A percentile compares a stretch with the other conserved stretches of the same genome.
phyloP scores from a whole-genome alignment of 768 basidiomycete genomes.

The Kwoniella newhampshirensis region DNA sequence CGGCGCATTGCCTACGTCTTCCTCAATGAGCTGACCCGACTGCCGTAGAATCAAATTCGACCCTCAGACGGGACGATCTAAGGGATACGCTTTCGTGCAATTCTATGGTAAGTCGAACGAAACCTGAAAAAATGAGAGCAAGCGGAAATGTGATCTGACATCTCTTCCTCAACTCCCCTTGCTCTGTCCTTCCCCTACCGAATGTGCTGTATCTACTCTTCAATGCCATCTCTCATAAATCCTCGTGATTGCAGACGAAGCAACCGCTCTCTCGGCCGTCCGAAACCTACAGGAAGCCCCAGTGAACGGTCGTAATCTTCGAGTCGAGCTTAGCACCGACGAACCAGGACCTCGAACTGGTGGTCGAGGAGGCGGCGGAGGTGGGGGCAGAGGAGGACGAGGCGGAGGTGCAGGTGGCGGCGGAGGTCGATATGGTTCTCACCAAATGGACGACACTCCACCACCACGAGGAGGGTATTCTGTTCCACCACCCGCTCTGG shows the following conservation, averaged over 20 bases:
- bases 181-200: neutral
- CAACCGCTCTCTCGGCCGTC: conserved; percentile 91
- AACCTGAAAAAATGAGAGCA: neutral
- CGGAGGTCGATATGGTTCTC: conserved; percentile 5
- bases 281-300: conserved; percentile 91
- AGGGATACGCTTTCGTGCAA: conserved; percentile 54
- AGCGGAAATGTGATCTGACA: neutral
- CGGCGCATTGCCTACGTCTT: neutral
- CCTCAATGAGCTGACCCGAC: no score
- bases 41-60: conserved; percentile 51
- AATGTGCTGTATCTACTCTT: no score
- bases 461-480: conserved; percentile 14
- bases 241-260: conserved; percentile 65
- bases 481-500: neutral
- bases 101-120: conserved; percentile 47
- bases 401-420: conserved; percentile 16
- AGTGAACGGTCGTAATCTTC: conserved; percentile 85
- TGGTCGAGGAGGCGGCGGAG: conserved; percentile 14
- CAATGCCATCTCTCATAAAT: neutral
- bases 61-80: conserved; percentile 49
- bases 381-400: conserved; percentile 22
- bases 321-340: conserved; percentile 70
- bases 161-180: neutral
- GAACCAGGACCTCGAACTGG: conserved; percentile 35
- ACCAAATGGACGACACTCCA: conserved; percentile 10